Base-by-base conservation (phyloP, 1,284 basidiomycete species). In the Anthracocystis panici-leucophaei region DNA sequence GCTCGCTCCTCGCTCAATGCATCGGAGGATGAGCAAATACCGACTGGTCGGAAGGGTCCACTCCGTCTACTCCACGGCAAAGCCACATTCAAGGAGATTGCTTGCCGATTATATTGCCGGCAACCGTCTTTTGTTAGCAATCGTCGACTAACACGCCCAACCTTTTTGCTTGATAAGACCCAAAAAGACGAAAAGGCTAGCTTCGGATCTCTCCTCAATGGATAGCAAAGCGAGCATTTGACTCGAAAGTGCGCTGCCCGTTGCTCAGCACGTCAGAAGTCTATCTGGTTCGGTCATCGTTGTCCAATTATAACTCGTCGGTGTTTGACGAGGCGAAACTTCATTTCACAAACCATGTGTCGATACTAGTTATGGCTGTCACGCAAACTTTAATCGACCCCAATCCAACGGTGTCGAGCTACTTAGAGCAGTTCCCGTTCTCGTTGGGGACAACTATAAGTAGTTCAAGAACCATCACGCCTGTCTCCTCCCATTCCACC, bases 241-340 rank as follows among this genome's bases (percentile, higher is more conserved):
- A 59, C 64, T 65, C 52, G 57, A 65, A 21, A 27, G 45, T 16
- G 31, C 20, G 45, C 45, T 20, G 41, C 23, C 14, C 6, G 23
- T 27, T 29, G 25, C 40, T 58, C 29, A 64, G 56, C 63, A 59
- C 63, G 63, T 50, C 57, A 59, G 20, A 40, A 14, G 16, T 49
- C 23, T 40, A 29, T 29, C 20, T n/a, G 20, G 40, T 54, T 54
- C 35, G 40, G 10, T 31, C 44, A 46, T 53, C 23, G 25, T 42
- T 20, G 42, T 31, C 42, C 53, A 55, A 45, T 55, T 27, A 20
- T 16, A 16, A 27, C 29, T 31, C 54, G 52, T 14, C 40, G n/a
- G 27, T 31, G 35, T 20, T 31, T 46, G 23, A n/a, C 20, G 7
- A 20, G 29, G 5, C 20, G 50, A 52, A 29, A 48, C 31, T 12